Conservation (phyloP, 1,139 yeast species). For the Yamadazyma sp. region DNA sequence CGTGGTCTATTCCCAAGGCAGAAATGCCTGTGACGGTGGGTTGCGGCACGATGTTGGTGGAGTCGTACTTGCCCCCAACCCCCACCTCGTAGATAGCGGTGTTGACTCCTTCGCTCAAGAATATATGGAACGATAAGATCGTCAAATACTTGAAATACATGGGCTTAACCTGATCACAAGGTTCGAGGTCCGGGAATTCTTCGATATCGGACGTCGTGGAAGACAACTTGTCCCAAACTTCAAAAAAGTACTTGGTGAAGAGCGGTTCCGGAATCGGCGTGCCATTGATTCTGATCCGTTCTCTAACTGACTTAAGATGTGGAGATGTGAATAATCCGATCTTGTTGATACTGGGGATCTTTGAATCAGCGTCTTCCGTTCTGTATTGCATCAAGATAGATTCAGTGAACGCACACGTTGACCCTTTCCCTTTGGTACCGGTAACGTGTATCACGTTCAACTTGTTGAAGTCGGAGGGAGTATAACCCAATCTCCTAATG, state of each 20-base stretch:
- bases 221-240: slow-evolving; percentile 84
- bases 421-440: slow-evolving; percentile 98
- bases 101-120: slow-evolving; percentile 81
- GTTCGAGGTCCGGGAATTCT: slow-evolving; percentile 72
- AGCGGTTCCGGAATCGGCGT: slow-evolving; percentile 75
- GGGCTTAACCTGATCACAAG: slow-evolving; percentile 67
- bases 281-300: slow-evolving; percentile 87
- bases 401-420: slow-evolving; percentile 93
- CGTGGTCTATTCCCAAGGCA: slow-evolving; percentile 90
- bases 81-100: slow-evolving; percentile 97
- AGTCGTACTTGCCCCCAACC: slow-evolving; percentile 95
- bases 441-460: slow-evolving; percentile 88
- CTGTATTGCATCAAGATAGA: slow-evolving; percentile 70
- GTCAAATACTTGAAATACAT: slow-evolving; percentile 93
- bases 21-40: slow-evolving; percentile 90
- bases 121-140: slow-evolving; percentile 84
- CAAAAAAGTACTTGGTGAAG: slow-evolving; percentile 88
- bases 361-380: neutral
- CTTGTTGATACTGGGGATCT: slow-evolving; percentile 38
- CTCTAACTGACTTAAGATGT: slow-evolving; percentile 89
- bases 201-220: slow-evolving; percentile 53
- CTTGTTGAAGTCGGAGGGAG: slow-evolving; percentile 64
- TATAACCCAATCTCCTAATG: slow-evolving; percentile 83
- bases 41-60: slow-evolving; percentile 78
- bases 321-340: slow-evolving; percentile 95